Evolutionary conservation across 257 asterid species (phyloP), one percentile per base, ranked within the genome.

Genomic region (Craterostigma plantagineum): DNA sequence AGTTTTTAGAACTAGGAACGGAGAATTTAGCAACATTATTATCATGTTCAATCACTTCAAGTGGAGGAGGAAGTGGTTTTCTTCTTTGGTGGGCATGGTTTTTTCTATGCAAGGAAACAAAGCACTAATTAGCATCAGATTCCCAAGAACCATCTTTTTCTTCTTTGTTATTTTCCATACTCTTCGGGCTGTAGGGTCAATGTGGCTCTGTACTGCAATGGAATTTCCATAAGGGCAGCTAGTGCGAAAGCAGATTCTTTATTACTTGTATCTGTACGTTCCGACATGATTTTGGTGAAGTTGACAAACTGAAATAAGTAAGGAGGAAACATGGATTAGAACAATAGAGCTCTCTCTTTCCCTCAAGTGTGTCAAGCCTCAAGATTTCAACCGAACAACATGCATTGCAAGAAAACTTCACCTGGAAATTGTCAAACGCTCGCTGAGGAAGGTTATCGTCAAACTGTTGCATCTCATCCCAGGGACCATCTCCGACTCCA

Each of bases 401-500:
- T n/a, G n/a, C n/a, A n/a, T 9, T 35, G 40, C 11, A 35, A n/a
- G 5, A 35, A 35, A 35, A 35, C 40, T n/a, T 35, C 5, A 76
- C 95, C 92, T 83, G 95, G 44, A 83, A 76, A 65, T 83, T 83
- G 57, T 79, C 93, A 47, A 83, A 83, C 35, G 77, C 70, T 41
- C 95, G 78, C 13, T 73, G 93, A 60, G 91, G 76, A 65, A 83
- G 63, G 70, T 73, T 67, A 47, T 83, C 95, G 50, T 83, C 95
- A 59, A 83, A 83, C 35, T 56, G 73, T 59, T 72, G 59, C 95
- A 83, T 83, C 42, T 67, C 79, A 46, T 83, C 91, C 95, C 95
- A 83, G 0, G 95, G 95, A 46, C 95, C 95, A 55, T 83, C 95
- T 38, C 95, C 95, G 45, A 83, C 95, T 11, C 95, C 95, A 5